Evolutionary conservation across 805 yeast species (phyloP), one percentile per base, ranked within the genome.

Genomic region (Lachancea waltii): DNA sequence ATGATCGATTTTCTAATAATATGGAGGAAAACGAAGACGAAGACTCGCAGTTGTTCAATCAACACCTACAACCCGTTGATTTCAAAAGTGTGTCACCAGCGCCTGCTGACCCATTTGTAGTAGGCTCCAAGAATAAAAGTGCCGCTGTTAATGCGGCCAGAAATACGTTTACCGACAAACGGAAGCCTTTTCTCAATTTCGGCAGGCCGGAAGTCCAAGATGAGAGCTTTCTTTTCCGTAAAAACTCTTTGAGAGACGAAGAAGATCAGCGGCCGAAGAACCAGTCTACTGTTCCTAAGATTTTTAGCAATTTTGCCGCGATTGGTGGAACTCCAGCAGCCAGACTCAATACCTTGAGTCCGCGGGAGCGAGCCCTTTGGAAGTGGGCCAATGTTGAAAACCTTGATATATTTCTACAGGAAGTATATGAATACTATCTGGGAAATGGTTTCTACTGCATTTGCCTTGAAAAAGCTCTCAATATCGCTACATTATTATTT

Each of bases 321-420:
- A 37, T 59, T 18, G 55, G 52, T 15, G 51, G 44, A 18, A 54
- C 58, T 6, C 55, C 61, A 3, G 36, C 39, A 7, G 47, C 47
- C 35, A 47, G 47, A 33, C 36, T 70, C 6, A 71, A 73, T 6
- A 65, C 70, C 1, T 53, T 78, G 19, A 74, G 77, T 35, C 75
- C 84, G 1, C 67, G 68, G 42, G 96, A 89, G 54, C 66, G 86
- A 34, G 95, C 97, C 0, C 65, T 84, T 13, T 92, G 97, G 86
- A 72, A 85, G 43, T 92, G 98, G 97, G 95, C 97, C 1, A 92
- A 92, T 53, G 85, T 92, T 17, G 85, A 84, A 48, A 92, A 92
- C 58, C 70, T 92, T 58, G 99, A 92, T 63, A 73, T 77, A 32
- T 92, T 90, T 51, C 66, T 92, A 14, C 77, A 77, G 37, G 95